Evolutionary conservation across 2,329 filamentous ascomycete species (phyloP), one percentile per base, ranked within the genome.

Genomic region (Botrytis paeoniae): DNA sequence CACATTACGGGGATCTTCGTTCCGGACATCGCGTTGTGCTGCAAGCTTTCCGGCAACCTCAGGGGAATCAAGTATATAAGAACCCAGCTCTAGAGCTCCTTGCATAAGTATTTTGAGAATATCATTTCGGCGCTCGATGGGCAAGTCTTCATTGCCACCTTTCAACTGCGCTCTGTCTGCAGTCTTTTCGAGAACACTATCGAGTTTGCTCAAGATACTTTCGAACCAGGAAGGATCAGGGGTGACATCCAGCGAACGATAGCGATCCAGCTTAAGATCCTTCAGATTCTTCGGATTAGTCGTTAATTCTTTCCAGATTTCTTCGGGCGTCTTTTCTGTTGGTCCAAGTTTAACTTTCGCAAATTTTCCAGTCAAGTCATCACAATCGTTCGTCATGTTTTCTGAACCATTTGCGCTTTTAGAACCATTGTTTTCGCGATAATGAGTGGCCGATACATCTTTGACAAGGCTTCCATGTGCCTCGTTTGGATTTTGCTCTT

Each of bases 1-100:
- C 4, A 25, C 25, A 1, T 14, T 12, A 8, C 3, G 25, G n/a
- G 0, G 0, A 41, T 62, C 35, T 18, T 62, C 9, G 12, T 37
- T 37, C 7, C 41, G 8, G 2, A 16, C 2, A 62, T n/a, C 25
- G 4, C 29, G 25, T 6, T 39, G 35, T 62, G 35, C 37, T n/a
- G 25, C 60, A 25, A 18, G 25, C 60, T 62, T 41, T 62, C 25
- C 3, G 6, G 22, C 1, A 10, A n/a, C 41, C 9, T 18, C 37
- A 16, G 60, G 12, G 25, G 35, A n/a, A 62, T 37, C 60, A 2
- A 62, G 22, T 62, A 41, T 9, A 4, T 1, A 1, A 41, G 22
- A 62, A n/a, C 60, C 35, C 12, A n/a, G 37, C 1, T 51, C 48
- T 51, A 62, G 14, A 41, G 25, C 37, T 29, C 22, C 60, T 62